Conservation (phyloP, 352 stramenopile species). For the Plasmopara halstedii region DNA sequence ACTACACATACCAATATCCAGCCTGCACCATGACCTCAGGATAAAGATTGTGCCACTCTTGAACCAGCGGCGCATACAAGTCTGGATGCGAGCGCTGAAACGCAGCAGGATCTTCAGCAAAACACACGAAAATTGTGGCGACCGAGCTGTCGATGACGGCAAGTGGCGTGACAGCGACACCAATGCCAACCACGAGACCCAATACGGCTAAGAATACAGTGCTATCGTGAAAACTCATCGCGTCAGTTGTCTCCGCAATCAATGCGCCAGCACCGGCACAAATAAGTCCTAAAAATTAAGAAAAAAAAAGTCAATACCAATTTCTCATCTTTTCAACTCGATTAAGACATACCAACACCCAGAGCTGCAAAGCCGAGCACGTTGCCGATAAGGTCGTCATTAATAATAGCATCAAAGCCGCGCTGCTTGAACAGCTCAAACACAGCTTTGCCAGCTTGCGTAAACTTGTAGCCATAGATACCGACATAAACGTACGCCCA, state of each 20-base stretch:
- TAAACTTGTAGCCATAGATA: conserved; percentile 92
- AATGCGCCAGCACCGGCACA: conserved; percentile 51
- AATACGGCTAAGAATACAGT: conserved; percentile 73
- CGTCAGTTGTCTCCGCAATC: conserved; percentile 40
- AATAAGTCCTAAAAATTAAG: conserved; percentile 56
- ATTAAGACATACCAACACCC: conserved; percentile 51
- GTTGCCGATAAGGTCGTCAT: conserved; percentile 92
- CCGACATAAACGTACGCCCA: conserved; percentile 94
- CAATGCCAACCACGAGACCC: conserved; percentile 84
- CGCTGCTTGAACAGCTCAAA: conserved; percentile 89
- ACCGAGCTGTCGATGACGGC: conserved; percentile 91
- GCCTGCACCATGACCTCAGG: conserved; percentile 84
- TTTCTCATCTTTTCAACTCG: neutral
- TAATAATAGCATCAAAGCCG: conserved; percentile 95
- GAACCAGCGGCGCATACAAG: conserved; percentile 72
- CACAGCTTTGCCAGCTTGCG: conserved; percentile 88
- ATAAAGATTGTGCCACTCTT: conserved; percentile 85
- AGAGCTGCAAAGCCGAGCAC: conserved; percentile 88
- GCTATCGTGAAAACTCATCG: conserved; percentile 56
- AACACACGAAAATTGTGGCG: conserved; percentile 96
- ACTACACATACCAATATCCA: conserved; percentile 68
- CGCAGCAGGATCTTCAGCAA: conserved; percentile 86
- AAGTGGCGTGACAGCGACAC: conserved; percentile 85
- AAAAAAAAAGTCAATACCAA: conserved; percentile 1
- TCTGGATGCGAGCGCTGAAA: conserved; percentile 76